Conservation (phyloP, 2,329 filamentous ascomycete genomes). For the Aspergillus sp. region DNA sequence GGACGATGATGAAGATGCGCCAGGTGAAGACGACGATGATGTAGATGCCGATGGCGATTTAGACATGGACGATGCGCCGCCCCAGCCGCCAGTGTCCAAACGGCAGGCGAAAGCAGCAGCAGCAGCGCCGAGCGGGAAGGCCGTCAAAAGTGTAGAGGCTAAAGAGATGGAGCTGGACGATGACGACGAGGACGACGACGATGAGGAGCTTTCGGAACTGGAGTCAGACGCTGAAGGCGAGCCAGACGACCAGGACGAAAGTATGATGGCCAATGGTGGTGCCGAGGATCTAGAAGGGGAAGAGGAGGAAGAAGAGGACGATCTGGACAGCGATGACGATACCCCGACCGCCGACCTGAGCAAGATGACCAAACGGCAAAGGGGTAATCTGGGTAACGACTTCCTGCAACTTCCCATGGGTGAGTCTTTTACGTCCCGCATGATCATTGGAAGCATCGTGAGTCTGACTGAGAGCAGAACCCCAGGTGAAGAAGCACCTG, state of each 20-base stretch:
- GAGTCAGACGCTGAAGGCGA: conserved; percentile 51
- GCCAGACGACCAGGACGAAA: conserved; percentile 53
- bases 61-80: conserved; percentile 50
- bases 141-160: conserved; percentile 48
- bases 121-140: conserved; percentile 29
- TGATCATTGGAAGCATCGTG: not conserved
- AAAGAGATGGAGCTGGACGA: conserved; percentile 49
- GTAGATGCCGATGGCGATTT: conserved; percentile 39
- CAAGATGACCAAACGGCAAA: conserved; percentile 69
- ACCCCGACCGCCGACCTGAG: conserved; percentile 58
- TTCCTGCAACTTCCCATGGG: conserved; percentile 59
- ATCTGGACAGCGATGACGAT: conserved; percentile 44
- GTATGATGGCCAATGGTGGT: conserved; percentile 41
- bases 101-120: conserved; percentile 40
- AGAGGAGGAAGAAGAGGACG: conserved; percentile 46
- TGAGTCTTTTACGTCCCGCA: conserved; percentile 26
- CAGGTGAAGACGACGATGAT: conserved; percentile 28
- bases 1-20: conserved; percentile 39
- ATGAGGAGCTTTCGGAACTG: conserved; percentile 48
- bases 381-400: conserved; percentile 58
- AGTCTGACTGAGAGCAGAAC: conserved; percentile 49
- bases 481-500: conserved; percentile 71
- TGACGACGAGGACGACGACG: conserved; percentile 32
- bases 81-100: conserved; percentile 39
- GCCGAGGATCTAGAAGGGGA: conserved; percentile 43